Evolutionary conservation across 2,329 filamentous ascomycete genomes (phyloP).

Genomic region (Xylaria sp.): DNA sequence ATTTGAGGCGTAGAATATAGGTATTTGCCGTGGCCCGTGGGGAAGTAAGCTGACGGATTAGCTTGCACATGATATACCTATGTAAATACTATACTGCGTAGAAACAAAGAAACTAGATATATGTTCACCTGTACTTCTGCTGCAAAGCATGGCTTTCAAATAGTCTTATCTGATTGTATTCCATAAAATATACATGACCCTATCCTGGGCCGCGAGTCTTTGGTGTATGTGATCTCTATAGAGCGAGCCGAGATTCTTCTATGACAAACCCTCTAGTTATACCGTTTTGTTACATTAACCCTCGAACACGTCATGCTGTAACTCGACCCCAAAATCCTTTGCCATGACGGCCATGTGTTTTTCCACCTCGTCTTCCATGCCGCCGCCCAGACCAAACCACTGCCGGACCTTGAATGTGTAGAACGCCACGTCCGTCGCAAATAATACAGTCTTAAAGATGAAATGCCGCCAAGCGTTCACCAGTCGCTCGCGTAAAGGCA

Average conservation of each 20-base stretch:
- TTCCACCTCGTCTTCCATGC: conserved; percentile 96
- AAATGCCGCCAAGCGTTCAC: conserved; percentile 79
- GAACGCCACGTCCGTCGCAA: conserved; percentile 82
- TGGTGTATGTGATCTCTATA: conserved; percentile 16
- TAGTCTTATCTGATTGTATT: conserved; percentile 21
- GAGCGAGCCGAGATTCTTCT: conserved; percentile 37
- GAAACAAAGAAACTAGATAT: too few species aligned
- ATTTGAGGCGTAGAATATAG: too few species aligned
- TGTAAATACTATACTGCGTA: too few species aligned
- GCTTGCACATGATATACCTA: too few species aligned
- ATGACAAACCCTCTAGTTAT: conserved; percentile 20
- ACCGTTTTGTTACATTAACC: conserved; percentile 62
- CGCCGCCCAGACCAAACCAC: conserved; percentile 77
- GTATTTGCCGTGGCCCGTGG: too few species aligned
- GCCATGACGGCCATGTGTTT: conserved; percentile 86
- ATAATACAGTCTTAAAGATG: conserved; percentile 81
- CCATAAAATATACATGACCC: conserved; percentile 32
- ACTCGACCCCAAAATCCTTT: conserved; percentile 88
- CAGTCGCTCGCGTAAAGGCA: conserved; percentile 70
- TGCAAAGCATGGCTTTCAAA: conserved; percentile 4
- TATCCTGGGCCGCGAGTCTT: conserved; percentile 10
- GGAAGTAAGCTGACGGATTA: too few species aligned
- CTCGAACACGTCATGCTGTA: conserved; percentile 89
- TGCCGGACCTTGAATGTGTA: conserved; percentile 83
- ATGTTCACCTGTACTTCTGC: background rate